A percentile compares a stretch with the other conserved stretches of the same genome.
These are phyloP conservation scores for Clavispora asparagi DNA, from an alignment of 805 yeast species.

Conservation along the genomic window DNA sequence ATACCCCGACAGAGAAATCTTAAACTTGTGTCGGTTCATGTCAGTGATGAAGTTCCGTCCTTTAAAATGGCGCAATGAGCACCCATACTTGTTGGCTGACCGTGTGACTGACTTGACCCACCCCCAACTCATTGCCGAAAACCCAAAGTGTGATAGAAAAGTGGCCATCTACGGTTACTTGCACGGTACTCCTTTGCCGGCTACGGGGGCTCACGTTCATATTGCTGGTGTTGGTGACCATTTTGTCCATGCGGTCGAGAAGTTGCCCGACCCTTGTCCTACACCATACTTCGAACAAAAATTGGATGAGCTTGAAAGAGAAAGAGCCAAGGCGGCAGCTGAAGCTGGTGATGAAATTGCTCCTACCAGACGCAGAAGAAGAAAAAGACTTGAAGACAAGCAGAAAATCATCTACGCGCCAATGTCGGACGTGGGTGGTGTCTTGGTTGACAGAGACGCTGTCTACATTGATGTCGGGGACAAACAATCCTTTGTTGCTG, in stretches of 20 bases:
- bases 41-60: conserved; percentile 98
- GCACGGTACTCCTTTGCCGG: conserved; percentile 85
- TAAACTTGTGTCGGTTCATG: conserved; percentile 86
- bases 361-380: conserved; percentile 50
- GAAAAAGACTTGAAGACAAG: conserved; percentile 89
- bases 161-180: conserved; percentile 91
- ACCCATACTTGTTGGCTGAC: conserved; percentile 88
- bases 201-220: conserved; percentile 70
- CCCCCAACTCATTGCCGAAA: conserved; percentile 72
- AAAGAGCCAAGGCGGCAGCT: conserved; percentile 60
- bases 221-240: conserved; percentile 95
- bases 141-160: conserved; percentile 81
- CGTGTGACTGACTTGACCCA: conserved; percentile 92
- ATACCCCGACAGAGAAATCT: conserved; percentile 93
- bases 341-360: conserved; percentile 53
- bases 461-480: conserved; percentile 84
- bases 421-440: conserved; percentile 99
- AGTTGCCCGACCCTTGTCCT: conserved; percentile 97
- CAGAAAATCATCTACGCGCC: conserved; percentile 96
- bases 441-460: conserved; percentile 93
- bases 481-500: conserved; percentile 50
- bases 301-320: conserved; percentile 76
- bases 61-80: conserved; percentile 98
- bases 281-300: conserved; percentile 89
- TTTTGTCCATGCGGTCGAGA: conserved; percentile 69